These are phyloP conservation scores for Pseudogymnoascus sp. DNA, from an alignment of 2,329 filamentous ascomycete genomes.

Conservation along the genomic window DNA sequence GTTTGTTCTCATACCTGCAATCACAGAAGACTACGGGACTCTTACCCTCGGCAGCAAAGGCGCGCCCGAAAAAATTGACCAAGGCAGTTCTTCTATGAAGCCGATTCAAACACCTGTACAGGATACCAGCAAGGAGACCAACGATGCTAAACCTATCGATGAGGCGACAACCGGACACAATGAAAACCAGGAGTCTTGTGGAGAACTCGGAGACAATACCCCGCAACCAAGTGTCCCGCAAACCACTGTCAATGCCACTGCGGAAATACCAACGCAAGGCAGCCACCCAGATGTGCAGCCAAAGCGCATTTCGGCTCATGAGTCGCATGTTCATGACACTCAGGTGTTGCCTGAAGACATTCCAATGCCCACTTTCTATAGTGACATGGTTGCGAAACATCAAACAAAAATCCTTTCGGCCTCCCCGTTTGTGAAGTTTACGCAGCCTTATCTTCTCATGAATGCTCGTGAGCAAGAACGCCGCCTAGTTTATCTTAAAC, in stretches of 20 bases:
- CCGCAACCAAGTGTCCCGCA: neutral
- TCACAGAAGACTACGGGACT: conserved; percentile 39
- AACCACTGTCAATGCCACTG: conserved; percentile 9
- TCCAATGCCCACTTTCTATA: conserved; percentile 85
- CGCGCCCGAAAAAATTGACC: neutral
- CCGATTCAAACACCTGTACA: conserved; percentile 8
- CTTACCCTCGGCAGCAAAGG: neutral
- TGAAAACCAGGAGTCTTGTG: neutral
- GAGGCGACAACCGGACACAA: conserved; percentile 3
- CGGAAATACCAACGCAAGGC: conserved; percentile 8
- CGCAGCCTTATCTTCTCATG: conserved; percentile 86
- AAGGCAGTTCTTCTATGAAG: conserved; percentile 18
- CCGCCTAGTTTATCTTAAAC: conserved; percentile 71
- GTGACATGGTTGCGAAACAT: conserved; percentile 88
- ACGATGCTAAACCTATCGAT: conserved; percentile 1
- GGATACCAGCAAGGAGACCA: neutral
- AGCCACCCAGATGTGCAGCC: conserved; percentile 12
- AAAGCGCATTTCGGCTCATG: conserved; percentile 28
- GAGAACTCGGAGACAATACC: neutral
- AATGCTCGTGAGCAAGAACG: conserved; percentile 86
- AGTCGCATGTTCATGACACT: conserved; percentile 31
- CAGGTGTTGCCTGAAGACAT: conserved; percentile 64
- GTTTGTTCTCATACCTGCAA: conserved; percentile 71
- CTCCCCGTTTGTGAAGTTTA: conserved; percentile 93
- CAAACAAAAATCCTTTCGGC: conserved; percentile 89